Evolutionary conservation across 1,284 basidiomycete species (phyloP), one percentile per base, ranked within the genome.

Genomic region (Phylloporus sp.): DNA sequence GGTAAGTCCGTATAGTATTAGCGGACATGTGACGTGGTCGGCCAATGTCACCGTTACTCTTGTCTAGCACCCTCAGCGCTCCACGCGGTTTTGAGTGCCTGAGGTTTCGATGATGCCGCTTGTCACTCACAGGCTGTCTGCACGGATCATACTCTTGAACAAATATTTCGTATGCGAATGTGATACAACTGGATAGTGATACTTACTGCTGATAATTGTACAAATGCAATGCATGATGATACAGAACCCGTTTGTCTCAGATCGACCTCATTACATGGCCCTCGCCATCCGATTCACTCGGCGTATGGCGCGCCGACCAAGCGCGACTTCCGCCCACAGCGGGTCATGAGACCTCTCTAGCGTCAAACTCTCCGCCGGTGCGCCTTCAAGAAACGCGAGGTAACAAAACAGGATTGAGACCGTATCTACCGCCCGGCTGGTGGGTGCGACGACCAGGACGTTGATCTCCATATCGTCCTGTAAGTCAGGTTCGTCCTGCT

Each of bases 361-460:
- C 49, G 25, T 20, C 6, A 70, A 8, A 17, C 58, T 35, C 25
- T 63, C 27, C 7, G 35, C 20, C 0, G 41, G 25, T 10, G 47
- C 17, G 37, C 41, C 64, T 15, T 65, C 57, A n/a, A 72, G 49
- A 61, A 70, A 78, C 3, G 66, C 64, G 17, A 78, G 69, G 62
- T 74, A 77, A 52, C 67, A 73, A 41, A 67, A 55, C 6, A 74
- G 52, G 25, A 78, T 41, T 2, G 74, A 66, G 12, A 74, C 32
- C 0, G 69, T 66, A 41, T 78, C 75, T 2, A 66, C 68, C 29
- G 65, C 68, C 4, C 68, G 57, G 39, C 23, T 27, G 8, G 56
- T 41, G 5, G 73, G 74, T 11, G 70, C 75, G 53, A 72, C 66
- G 35, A 76, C 49, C 27, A 78, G 65, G 23, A 69, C 49, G 27